Percentiles rank a stretch among this genome's conserved stretches.
These are phyloP conservation scores for Astragalus glycyphyllos DNA, from an alignment of 306 rosid genomes.

Conservation along the genomic window DNA sequence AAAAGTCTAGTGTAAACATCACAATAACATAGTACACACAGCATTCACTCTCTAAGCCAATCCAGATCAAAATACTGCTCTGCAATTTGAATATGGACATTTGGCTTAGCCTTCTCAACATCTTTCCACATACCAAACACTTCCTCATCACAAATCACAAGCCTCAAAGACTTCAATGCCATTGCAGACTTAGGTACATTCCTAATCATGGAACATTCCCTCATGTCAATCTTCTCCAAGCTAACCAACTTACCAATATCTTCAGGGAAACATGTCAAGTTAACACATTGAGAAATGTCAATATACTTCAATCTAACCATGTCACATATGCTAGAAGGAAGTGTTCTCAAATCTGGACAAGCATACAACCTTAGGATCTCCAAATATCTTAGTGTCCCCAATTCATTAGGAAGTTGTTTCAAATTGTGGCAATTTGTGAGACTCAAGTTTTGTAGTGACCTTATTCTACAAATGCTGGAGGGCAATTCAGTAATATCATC, in stretches of 20 bases:
- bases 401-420: constrained; percentile 59
- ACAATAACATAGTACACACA: constrained; percentile 14
- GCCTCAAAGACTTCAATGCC: constrained; percentile 55
- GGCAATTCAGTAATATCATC: constrained; percentile 68
- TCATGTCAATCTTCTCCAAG: constrained; percentile 90
- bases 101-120: constrained; percentile 56
- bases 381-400: constrained; percentile 56
- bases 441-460: constrained; percentile 60
- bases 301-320: constrained; percentile 62
- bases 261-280: constrained; percentile 62
- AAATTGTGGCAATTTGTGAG: constrained; percentile 81
- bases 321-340: constrained; percentile 63
- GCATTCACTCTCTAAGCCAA: constrained; percentile 71
- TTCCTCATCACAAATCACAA: constrained; percentile 86
- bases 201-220: constrained; percentile 73
- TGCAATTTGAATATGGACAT: constrained; percentile 64
- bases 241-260: constrained; percentile 56
- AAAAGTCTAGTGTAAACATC: background rate
- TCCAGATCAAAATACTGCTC: constrained; percentile 69
- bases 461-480: constrained; percentile 66
- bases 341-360: constrained; percentile 64
- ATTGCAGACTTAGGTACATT: constrained; percentile 60
- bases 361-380: constrained; percentile 75
- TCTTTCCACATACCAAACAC: constrained; percentile 69
- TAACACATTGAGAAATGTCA: constrained; percentile 79